A percentile compares a stretch with the other conserved stretches of the same genome.
Evolutionary conservation across 1,284 basidiomycete species (phyloP).

Genomic region (Malassezia cuniculi): DNA sequence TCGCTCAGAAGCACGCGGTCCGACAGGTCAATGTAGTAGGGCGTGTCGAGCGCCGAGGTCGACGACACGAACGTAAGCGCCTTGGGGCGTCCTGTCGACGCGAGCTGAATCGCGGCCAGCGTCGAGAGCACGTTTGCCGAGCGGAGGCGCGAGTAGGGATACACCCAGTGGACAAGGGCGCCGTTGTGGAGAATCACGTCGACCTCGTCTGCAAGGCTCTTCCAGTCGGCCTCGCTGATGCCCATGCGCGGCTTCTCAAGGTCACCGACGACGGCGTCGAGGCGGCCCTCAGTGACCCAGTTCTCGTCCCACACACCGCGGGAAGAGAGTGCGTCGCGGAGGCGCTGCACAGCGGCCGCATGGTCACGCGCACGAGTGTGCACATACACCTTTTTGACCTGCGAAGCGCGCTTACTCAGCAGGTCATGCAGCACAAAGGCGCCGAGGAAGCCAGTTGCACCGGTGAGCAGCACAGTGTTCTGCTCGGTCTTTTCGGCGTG

Average conservation of each 20-base stretch:
- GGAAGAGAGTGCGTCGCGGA: conserved; percentile 65
- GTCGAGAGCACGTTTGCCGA: conserved; percentile 84
- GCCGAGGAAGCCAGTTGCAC: conserved; percentile 91
- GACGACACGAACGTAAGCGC: conserved; percentile 81
- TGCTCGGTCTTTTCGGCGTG: not conserved
- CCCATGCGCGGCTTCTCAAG: conserved; percentile 65
- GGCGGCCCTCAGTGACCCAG: conserved; percentile 60
- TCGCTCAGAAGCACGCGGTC: conserved; percentile 52
- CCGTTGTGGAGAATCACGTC: conserved; percentile 90
- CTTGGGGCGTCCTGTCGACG: conserved; percentile 58
- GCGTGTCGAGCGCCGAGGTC: conserved; percentile 81
- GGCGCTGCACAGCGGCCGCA: conserved; percentile 57
- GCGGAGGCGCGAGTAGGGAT: conserved; percentile 86
- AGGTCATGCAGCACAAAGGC: conserved; percentile 80
- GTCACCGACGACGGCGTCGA: conserved; percentile 83
- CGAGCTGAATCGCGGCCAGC: conserved; percentile 67
- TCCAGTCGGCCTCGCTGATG: conserved; percentile 58
- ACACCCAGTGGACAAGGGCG: conserved; percentile 97
- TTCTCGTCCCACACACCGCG: conserved; percentile 81
- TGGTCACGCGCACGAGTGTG: conserved; percentile 64
- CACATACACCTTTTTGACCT: conserved; percentile 76
- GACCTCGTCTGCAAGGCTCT: conserved; percentile 58
- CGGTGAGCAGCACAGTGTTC: conserved; percentile 76
- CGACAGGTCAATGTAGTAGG: conserved; percentile 74
- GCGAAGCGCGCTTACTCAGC: conserved; percentile 52